These are phyloP conservation scores for Talaromyces pinophilus DNA, from an alignment of 2,329 filamentous ascomycete species.

Conservation along the genomic window DNA sequence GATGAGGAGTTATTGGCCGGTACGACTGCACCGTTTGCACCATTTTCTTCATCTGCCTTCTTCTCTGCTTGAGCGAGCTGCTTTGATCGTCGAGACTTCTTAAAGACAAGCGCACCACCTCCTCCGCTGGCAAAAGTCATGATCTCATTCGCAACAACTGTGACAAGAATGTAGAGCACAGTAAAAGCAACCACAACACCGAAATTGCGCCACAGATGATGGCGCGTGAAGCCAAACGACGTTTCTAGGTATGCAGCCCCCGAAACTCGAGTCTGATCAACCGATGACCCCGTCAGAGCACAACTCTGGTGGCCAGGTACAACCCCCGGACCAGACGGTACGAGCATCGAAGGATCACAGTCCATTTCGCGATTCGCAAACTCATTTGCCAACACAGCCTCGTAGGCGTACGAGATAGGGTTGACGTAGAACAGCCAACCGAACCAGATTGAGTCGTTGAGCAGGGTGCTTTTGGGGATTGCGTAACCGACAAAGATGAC, in stretches of 20 bases:
- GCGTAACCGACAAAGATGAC: conserved; percentile 67
- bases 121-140: conserved; percentile 64
- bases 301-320: conserved; percentile 64
- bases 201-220: conserved; percentile 70
- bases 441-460: conserved; percentile 64
- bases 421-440: conserved; percentile 59
- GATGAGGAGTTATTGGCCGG: background rate
- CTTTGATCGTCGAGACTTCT: conserved; percentile 58
- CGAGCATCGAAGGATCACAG: conserved; percentile 60
- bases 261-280: conserved; percentile 53
- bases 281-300: conserved; percentile 58
- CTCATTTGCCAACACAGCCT: conserved; percentile 68
- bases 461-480: conserved; percentile 64
- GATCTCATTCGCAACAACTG: conserved; percentile 68
- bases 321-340: conserved; percentile 56
- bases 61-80: conserved; percentile 33
- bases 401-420: conserved; percentile 63
- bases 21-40: conserved; percentile 5
- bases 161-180: conserved; percentile 71
- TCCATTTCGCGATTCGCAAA: conserved; percentile 59
- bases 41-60: conserved; percentile 23
- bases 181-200: conserved; percentile 75
- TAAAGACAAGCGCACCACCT: conserved; percentile 71
- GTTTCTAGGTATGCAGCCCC: conserved; percentile 58
- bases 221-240: conserved; percentile 59